Base-by-base conservation (phyloP, 345 rosid species). In the Camelina laxa region DNA sequence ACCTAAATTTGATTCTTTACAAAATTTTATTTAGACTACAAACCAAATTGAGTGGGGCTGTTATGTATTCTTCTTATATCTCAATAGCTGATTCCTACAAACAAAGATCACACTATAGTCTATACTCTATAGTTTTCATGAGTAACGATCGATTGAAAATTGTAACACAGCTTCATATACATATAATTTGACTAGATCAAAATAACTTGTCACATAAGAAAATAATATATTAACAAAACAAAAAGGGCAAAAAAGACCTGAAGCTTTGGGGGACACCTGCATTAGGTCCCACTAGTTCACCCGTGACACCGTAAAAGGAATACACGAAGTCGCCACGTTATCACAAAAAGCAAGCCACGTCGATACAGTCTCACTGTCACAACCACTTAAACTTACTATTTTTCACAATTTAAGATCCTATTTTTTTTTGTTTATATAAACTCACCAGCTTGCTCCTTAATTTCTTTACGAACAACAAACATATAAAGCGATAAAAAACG, bases 281-380 rank as follows among this genome's bases (percentile, higher is more conserved):
- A 79, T 77, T 84, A 42, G 92, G 81, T 20, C 90, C 89, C 80
- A 19, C 15, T 33, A 47, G 5, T 16, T 22, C 60, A 47, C 31
- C 41, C 75, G 57, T 80, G 82, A 85, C 80, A 59, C 66, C 41
- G 48, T 24, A 81, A 78, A 82, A 56, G 76, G 63, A 50, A 17
- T 64, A 65, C 76, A 57, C 72, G 67, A 77, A 58, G 21, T 59
- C 57, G 80, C 80, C 80, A 77, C 80, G 76, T 72, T 72, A 77
- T 66, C 62, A 72, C 33, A 71, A 65, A 69, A 55, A 63, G 71
- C 51, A 56, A 76, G 70, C 75, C 80, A 69, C 75, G 80, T 70
- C 80, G 56, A 47, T 8, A 21, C 7, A 49, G 12, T 69, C 75
- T 76, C 65, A 64, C 76, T 65, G 67, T 77, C 72, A 74, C 9